phyloP scores from a whole-genome alignment of 2,329 filamentous ascomycete genomes.

The Microsporum audouinii region DNA sequence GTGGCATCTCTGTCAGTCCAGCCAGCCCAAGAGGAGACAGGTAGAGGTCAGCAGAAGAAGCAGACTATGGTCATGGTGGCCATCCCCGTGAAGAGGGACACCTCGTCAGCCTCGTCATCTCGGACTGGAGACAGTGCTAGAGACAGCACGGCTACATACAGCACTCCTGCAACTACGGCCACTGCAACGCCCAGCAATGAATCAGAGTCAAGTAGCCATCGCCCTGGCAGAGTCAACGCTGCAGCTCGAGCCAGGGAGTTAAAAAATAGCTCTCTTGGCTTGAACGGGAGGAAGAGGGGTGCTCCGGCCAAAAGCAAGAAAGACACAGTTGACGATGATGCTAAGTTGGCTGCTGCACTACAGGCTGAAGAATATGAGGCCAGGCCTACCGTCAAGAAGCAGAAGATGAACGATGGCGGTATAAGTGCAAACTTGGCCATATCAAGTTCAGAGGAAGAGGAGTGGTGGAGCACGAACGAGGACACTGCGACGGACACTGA shows the following conservation, averaged over 20 bases:
- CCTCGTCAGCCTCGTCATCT: slow-evolving; percentile 27
- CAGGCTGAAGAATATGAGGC: slow-evolving; percentile 44
- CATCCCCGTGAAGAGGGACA: slow-evolving; percentile 9
- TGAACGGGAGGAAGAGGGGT: slow-evolving; percentile 37
- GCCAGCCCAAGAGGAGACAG: background rate
- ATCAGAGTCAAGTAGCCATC: slow-evolving; percentile 17
- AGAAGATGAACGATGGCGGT: slow-evolving; percentile 18
- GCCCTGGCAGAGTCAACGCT: slow-evolving; percentile 29
- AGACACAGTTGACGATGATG: slow-evolving; percentile 29
- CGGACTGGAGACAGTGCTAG: slow-evolving; percentile 26
- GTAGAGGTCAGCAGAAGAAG: background rate
- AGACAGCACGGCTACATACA: slow-evolving; percentile 37
- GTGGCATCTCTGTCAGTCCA: background rate
- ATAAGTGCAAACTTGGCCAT: slow-evolving; percentile 4
- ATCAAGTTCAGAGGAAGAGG: background rate
- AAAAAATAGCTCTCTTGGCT: slow-evolving; percentile 40
- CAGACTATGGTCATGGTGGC: background rate
- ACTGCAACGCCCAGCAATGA: slow-evolving; percentile 43
- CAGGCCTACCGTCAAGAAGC: slow-evolving; percentile 27
- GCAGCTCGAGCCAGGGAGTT: slow-evolving; percentile 38
- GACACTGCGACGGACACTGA: background rate
- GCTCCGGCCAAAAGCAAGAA: slow-evolving; percentile 19
- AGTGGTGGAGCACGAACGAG: background rate
- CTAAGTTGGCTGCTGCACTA: slow-evolving; percentile 43
- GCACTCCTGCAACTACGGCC: slow-evolving; percentile 52